phyloP scores from a whole-genome alignment of 495 filamentous ascomycete genomes.

The Penicillium egyptiacum region DNA sequence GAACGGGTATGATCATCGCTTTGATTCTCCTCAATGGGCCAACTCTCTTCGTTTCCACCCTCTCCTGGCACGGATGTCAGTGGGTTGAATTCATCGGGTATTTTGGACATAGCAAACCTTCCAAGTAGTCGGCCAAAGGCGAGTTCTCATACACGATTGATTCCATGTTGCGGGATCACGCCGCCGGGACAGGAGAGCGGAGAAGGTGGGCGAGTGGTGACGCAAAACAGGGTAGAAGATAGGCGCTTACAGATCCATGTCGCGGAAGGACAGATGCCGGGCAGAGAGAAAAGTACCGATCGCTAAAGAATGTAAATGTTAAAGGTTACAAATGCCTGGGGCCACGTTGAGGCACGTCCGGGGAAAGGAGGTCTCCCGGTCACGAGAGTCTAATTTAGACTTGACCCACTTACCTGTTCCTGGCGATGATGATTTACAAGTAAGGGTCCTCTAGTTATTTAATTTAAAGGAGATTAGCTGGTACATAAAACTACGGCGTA shows the following conservation, averaged over 20 bases:
- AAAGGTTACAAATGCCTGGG: slow-evolving; percentile 8
- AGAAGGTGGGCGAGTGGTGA: slow-evolving; percentile 16
- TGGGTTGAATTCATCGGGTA: slow-evolving; percentile 9
- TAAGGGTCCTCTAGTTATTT: neutral
- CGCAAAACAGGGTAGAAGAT: slow-evolving; percentile 10
- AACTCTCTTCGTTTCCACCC: slow-evolving; percentile 46
- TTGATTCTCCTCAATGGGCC: slow-evolving; percentile 44
- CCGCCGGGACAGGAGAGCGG: slow-evolving; percentile 20
- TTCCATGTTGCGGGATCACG: slow-evolving; percentile 68
- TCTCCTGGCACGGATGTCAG: slow-evolving; percentile 43
- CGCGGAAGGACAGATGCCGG: slow-evolving; percentile 12
- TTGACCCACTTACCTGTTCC: slow-evolving; percentile 31
- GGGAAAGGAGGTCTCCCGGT: slow-evolving; percentile 33
- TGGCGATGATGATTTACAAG: slow-evolving; percentile 17
- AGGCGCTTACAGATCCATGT: slow-evolving; percentile 25
- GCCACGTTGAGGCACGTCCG: slow-evolving; percentile 29
- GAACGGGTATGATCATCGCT: slow-evolving; percentile 34
- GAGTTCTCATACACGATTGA: slow-evolving; percentile 86
- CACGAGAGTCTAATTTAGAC: slow-evolving; percentile 31
- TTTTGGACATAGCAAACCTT: slow-evolving; percentile 59
- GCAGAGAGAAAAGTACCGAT: neutral
- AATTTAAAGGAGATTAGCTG: neutral
- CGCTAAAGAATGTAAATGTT: slow-evolving; percentile 7
- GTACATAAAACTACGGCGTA: neutral
- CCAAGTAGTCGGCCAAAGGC: slow-evolving; percentile 88